These are phyloP conservation scores for Melampsora abietis-canadensis DNA, from an alignment of 1,284 basidiomycete species.

Conservation along the genomic window DNA sequence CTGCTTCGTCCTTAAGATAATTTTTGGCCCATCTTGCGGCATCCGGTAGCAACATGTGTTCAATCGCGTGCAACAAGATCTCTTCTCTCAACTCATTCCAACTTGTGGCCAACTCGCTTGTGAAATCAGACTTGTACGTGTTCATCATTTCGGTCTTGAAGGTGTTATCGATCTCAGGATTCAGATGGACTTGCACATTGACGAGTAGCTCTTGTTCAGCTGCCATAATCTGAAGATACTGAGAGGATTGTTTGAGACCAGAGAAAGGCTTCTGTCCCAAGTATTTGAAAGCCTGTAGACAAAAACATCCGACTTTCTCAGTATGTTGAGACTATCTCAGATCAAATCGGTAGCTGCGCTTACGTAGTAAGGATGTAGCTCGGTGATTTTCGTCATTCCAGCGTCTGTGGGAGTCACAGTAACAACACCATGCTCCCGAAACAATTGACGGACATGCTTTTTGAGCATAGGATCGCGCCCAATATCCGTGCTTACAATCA, in stretches of 20 bases:
- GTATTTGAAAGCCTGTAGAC: constrained; percentile 88
- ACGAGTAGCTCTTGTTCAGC: constrained; percentile 87
- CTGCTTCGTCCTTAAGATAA: constrained; percentile 82
- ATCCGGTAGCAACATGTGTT: constrained; percentile 74
- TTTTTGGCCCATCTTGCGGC: constrained; percentile 84
- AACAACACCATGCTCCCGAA: constrained; percentile 73
- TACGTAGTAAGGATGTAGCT: constrained; percentile 82
- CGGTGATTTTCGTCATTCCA: constrained; percentile 84
- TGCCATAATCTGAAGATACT: constrained; percentile 85
- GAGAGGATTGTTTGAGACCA: constrained; percentile 68
- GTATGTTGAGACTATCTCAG: not conserved
- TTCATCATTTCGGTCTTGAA: constrained; percentile 73
- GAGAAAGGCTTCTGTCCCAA: constrained; percentile 73
- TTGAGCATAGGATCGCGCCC: constrained; percentile 87
- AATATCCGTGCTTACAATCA: constrained; percentile 84
- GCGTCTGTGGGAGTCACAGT: constrained; percentile 84
- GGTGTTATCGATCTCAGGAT: constrained; percentile 62
- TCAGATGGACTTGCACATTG: constrained; percentile 69
- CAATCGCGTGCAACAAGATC: constrained; percentile 73
- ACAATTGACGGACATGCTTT: constrained; percentile 71
- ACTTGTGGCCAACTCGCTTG: constrained; percentile 75
- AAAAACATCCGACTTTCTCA: not conserved
- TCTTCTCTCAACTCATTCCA: constrained; percentile 87
- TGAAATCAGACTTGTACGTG: constrained; percentile 79
- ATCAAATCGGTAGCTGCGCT: not conserved